phyloP scores from a whole-genome alignment of 2,329 filamentous ascomycete species.

The Ophiostoma triangulosporum region DNA sequence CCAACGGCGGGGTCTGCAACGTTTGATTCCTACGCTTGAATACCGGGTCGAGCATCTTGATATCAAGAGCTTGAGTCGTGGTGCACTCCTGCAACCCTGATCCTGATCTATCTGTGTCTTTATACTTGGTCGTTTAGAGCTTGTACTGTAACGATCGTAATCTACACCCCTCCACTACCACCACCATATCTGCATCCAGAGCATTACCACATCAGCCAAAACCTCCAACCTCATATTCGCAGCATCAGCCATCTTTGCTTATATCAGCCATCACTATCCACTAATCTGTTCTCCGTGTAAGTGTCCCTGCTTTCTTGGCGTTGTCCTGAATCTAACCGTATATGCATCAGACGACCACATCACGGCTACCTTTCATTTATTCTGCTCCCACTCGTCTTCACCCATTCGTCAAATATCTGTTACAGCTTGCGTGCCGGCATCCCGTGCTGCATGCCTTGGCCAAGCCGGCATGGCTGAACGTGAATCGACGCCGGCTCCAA shows the following conservation, averaged over 20 bases:
- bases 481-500: not conserved
- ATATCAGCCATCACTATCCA: not conserved
- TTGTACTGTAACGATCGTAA: not conserved
- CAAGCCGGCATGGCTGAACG: not conserved
- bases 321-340: not conserved
- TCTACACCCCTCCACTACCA: not conserved
- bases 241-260: not conserved
- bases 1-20: slow-evolving; percentile 35
- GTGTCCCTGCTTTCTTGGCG: not conserved
- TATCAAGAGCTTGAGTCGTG: not conserved
- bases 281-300: not conserved
- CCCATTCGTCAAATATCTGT: not conserved
- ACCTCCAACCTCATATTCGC: not conserved
- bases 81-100: not conserved
- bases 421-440: not conserved
- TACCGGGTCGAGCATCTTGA: slow-evolving; percentile 16
- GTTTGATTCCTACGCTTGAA: slow-evolving; percentile 22
- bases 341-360: not conserved
- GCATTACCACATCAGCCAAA: not conserved
- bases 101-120: too few species aligned
- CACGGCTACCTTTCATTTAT: not conserved
- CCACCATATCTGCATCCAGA: not conserved
- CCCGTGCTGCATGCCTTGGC: not conserved
- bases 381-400: too few species aligned
- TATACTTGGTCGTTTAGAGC: too few species aligned